Percentiles rank a stretch among this genome's conserved stretches.
Evolutionary conservation across 306 rosid genomes (phyloP).

Genomic region (Trifolium subterraneum): DNA sequence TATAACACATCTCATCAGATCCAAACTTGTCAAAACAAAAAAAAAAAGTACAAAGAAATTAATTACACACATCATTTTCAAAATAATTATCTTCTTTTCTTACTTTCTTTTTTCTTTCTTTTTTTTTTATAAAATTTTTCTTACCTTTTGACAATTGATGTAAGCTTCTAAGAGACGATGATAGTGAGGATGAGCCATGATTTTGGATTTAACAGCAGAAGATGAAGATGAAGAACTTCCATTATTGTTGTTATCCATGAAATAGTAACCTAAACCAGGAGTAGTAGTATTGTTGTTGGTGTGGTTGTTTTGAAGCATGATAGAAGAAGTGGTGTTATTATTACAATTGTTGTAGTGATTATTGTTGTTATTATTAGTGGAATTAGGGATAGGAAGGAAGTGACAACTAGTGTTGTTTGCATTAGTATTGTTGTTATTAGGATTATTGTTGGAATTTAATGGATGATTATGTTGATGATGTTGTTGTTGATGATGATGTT

Average conservation of each 20-base stretch:
- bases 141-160: constrained; percentile 92
- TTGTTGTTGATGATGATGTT: constrained; percentile 36
- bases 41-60: constrained; percentile 15
- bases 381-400: constrained; percentile 49
- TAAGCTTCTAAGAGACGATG: constrained; percentile 89
- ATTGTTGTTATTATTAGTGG: constrained; percentile 39
- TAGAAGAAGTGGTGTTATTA: too few species aligned
- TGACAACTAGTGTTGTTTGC: constrained; percentile 45
- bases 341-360: neutral
- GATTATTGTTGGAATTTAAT: constrained; percentile 34
- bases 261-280: constrained; percentile 55
- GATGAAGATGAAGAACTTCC: constrained; percentile 54
- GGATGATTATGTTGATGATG: constrained; percentile 49
- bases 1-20: constrained; percentile 45
- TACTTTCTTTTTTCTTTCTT: too few species aligned
- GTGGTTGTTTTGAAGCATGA: constrained; percentile 36
- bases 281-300: constrained; percentile 10
- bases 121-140: neutral
- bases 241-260: constrained; percentile 65
- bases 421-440: constrained; percentile 22
- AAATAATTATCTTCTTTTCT: neutral
- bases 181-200: constrained; percentile 98
- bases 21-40: constrained; percentile 39
- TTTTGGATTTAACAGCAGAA: constrained; percentile 73
- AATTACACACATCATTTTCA: constrained; percentile 38